These are phyloP conservation scores for Gyromitra esculenta DNA, from an alignment of 2,329 filamentous ascomycete genomes.

Conservation along the genomic window DNA sequence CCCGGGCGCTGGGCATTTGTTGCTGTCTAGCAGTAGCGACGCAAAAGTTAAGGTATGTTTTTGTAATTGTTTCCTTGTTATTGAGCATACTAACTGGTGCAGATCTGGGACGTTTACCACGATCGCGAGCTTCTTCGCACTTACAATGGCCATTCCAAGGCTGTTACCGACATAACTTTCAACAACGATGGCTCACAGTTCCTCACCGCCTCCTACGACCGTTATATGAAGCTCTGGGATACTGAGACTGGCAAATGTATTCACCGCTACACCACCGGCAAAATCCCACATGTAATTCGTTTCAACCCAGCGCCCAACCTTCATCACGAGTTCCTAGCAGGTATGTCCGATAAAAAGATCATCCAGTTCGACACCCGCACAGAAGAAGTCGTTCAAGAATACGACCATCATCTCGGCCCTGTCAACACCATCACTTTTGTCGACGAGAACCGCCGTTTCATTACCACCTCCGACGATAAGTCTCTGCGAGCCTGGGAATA, in stretches of 20 bases:
- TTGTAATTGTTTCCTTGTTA: not conserved
- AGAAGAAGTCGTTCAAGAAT: conserved; percentile 89
- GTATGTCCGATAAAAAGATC: conserved; percentile 99
- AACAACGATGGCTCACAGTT: conserved; percentile 78
- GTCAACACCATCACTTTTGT: conserved; percentile 98
- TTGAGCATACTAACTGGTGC: conserved; percentile 22
- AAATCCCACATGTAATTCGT: conserved; percentile 91
- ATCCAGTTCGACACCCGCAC: conserved; percentile 92
- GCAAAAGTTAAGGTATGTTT: conserved; percentile 74
- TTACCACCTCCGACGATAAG: conserved; percentile 98
- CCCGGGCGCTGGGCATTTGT: conserved; percentile 83
- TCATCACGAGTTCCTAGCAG: conserved; percentile 89
- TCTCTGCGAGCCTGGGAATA: conserved; percentile 97
- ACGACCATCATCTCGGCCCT: conserved; percentile 96
- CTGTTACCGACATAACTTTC: conserved; percentile 89
- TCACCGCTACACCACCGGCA: conserved; percentile 88
- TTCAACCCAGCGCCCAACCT: conserved; percentile 85
- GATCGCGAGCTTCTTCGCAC: conserved; percentile 85
- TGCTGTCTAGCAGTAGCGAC: conserved; percentile 90
- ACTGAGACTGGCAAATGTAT: conserved; percentile 92
- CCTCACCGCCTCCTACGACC: conserved; percentile 89
- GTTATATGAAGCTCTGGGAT: conserved; percentile 97
- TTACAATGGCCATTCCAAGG: conserved; percentile 90
- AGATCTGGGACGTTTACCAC: conserved; percentile 92
- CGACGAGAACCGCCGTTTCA: conserved; percentile 92